Evolutionary conservation across 1,139 yeast species (phyloP).

Genomic region (Kodamaea plutei): DNA sequence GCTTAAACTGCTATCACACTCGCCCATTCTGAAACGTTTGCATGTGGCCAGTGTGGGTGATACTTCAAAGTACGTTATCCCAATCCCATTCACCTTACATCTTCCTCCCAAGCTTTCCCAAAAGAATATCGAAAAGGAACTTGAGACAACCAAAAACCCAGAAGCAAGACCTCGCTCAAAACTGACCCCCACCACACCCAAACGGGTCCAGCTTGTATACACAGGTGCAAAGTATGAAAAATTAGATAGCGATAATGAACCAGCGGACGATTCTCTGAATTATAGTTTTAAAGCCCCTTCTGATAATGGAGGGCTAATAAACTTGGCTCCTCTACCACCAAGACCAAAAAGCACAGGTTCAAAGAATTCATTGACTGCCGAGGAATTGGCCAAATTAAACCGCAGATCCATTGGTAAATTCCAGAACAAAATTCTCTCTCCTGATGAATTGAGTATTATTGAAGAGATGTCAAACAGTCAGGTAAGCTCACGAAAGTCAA

Average conservation of each 20-base stretch:
- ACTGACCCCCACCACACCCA: constrained; percentile 13
- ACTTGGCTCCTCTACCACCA: constrained; percentile 7
- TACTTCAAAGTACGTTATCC: constrained; percentile 32
- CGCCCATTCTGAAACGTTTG: constrained; percentile 35
- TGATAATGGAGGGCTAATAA: neutral
- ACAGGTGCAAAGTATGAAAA: constrained; percentile 39
- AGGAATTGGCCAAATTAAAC: constrained; percentile 6
- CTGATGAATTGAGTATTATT: constrained; percentile 41
- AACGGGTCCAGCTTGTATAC: constrained; percentile 28
- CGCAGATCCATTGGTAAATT: constrained; percentile 13
- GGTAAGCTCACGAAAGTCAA: constrained; percentile 29
- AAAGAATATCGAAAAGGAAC: constrained; percentile 15
- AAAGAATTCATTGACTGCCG: neutral
- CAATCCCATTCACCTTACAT: constrained; percentile 41
- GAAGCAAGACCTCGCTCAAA: constrained; percentile 5
- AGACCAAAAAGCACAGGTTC: constrained; percentile 4
- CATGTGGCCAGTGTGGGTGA: constrained; percentile 29
- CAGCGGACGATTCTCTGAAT: constrained; percentile 18
- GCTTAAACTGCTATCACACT: constrained; percentile 29
- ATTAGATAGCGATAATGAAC: constrained; percentile 19
- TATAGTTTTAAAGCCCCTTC: constrained; percentile 5
- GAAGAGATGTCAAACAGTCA: constrained; percentile 35
- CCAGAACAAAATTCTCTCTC: constrained; percentile 15
- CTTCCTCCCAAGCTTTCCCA: constrained; percentile 43
- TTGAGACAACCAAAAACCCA: no score